Conservation (phyloP, 148 eudicot genomes). For the Simmondsia chinensis region DNA sequence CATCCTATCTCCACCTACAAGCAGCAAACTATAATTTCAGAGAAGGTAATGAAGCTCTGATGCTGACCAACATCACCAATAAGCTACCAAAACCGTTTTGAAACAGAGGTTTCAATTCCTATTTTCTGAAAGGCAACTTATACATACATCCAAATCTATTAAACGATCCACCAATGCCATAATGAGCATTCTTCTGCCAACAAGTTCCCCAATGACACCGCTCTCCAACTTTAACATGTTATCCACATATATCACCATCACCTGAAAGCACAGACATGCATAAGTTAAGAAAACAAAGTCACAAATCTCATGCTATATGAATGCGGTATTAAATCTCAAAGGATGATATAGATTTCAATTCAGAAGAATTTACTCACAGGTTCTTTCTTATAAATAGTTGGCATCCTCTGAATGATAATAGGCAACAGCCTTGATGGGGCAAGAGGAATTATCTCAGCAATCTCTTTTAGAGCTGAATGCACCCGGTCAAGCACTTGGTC, state of each 20-base stretch:
- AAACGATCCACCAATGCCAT: slow-evolving; percentile 63
- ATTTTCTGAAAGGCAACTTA: neutral
- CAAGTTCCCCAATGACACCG: slow-evolving; percentile 62
- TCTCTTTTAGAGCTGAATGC: slow-evolving; percentile 60
- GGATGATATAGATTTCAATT: too few relatives aligned
- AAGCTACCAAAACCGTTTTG: too few relatives aligned
- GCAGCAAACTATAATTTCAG: slow-evolving; percentile 5
- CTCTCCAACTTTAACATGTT: slow-evolving; percentile 78
- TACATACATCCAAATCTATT: slow-evolving; percentile 90
- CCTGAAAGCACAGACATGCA: slow-evolving; percentile 28
- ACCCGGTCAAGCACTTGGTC: slow-evolving; percentile 59
- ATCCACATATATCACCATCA: slow-evolving; percentile 53
- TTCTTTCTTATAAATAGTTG: slow-evolving; percentile 27
- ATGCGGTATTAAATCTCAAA: too few relatives aligned
- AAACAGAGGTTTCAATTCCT: too few relatives aligned
- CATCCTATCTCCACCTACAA: slow-evolving; percentile 72
- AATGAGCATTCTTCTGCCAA: slow-evolving; percentile 55
- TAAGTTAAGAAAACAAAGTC: slow-evolving; percentile 3
- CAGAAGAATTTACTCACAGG: too few relatives aligned
- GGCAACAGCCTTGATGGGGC: slow-evolving; percentile 58
- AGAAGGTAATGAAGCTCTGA: neutral
- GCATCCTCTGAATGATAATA: slow-evolving; percentile 51
- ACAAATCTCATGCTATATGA: too few relatives aligned
- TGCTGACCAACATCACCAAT: too few relatives aligned
- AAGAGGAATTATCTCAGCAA: slow-evolving; percentile 67